These are phyloP conservation scores for Carex kokanica DNA, from an alignment of 176 grass and related monocot genomes.

Conservation along the genomic window DNA sequence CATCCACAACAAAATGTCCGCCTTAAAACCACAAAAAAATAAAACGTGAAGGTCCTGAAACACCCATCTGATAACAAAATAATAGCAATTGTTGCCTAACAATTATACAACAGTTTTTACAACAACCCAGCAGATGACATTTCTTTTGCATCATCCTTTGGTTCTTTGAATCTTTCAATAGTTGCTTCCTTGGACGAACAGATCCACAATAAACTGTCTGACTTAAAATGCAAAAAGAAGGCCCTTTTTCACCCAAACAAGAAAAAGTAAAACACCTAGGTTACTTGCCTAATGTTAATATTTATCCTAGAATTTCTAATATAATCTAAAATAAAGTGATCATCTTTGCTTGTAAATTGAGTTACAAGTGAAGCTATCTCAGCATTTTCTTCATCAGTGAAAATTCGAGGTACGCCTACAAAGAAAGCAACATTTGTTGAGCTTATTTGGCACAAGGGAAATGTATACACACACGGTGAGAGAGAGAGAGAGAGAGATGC, in stretches of 20 bases:
- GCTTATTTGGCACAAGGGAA: background rate
- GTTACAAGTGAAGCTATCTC: constrained; percentile 44
- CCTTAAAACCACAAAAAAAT: too few relatives aligned
- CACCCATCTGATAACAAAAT: background rate
- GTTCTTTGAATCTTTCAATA: background rate
- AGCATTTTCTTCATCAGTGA: constrained; percentile 49
- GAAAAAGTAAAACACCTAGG: constrained; percentile 10
- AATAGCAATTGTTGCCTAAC: background rate
- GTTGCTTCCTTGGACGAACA: background rate
- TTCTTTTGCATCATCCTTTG: background rate
- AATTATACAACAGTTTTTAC: background rate
- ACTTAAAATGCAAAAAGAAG: background rate
- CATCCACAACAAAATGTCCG: too few relatives aligned
- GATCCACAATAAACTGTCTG: background rate
- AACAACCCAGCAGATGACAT: background rate
- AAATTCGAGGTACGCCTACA: constrained; percentile 59
- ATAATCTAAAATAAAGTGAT: constrained; percentile 47
- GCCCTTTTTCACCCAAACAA: background rate
- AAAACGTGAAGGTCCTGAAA: too few relatives aligned
- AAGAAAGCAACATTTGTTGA: background rate
- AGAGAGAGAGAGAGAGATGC: background rate
- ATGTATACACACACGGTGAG: background rate
- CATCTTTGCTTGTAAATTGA: constrained; percentile 50
- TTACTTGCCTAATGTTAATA: constrained; percentile 76
- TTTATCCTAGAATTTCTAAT: constrained; percentile 82